A percentile compares a stretch with the other conserved stretches of the same genome.
phyloP scores from a whole-genome alignment of 768 basidiomycete genomes.

The Hydnomerulius pinastri region DNA sequence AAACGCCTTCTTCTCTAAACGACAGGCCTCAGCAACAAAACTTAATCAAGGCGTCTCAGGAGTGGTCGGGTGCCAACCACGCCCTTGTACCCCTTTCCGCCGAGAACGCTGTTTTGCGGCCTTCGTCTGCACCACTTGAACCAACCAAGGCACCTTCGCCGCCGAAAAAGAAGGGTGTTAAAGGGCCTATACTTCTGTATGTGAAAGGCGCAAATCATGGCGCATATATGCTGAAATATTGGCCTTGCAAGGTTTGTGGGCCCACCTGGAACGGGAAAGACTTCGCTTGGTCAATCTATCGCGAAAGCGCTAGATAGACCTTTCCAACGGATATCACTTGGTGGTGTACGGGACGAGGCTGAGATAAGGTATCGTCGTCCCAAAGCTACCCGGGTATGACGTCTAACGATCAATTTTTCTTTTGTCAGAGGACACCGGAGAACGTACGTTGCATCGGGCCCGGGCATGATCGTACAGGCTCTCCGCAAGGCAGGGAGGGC shows the following conservation, averaged over 20 bases:
- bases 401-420: no score
- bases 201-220: conserved; percentile 13
- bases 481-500: conserved; percentile 78
- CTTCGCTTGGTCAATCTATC: conserved; percentile 86
- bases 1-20: not conserved
- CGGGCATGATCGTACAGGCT: conserved; percentile 84
- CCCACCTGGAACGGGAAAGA: conserved; percentile 91
- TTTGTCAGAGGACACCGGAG: conserved; percentile 66
- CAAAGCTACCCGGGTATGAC: no score
- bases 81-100: conserved; percentile 19
- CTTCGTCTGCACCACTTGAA: conserved; percentile 6
- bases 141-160: conserved; percentile 3
- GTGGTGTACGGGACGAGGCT: conserved; percentile 92
- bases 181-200: conserved; percentile 74
- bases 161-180: conserved; percentile 45
- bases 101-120: conserved; percentile 14
- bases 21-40: conserved; percentile 19
- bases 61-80: conserved; percentile 21
- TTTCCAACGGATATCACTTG: conserved; percentile 90
- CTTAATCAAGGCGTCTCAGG: conserved; percentile 17
- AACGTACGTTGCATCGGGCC: conserved; percentile 91
- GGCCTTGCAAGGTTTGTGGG: conserved; percentile 84
- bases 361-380: conserved; percentile 52
- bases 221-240: not conserved
- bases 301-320: conserved; percentile 81